These are phyloP conservation scores for Brettanomyces anomalus DNA, from an alignment of 805 yeast species.

Conservation along the genomic window DNA sequence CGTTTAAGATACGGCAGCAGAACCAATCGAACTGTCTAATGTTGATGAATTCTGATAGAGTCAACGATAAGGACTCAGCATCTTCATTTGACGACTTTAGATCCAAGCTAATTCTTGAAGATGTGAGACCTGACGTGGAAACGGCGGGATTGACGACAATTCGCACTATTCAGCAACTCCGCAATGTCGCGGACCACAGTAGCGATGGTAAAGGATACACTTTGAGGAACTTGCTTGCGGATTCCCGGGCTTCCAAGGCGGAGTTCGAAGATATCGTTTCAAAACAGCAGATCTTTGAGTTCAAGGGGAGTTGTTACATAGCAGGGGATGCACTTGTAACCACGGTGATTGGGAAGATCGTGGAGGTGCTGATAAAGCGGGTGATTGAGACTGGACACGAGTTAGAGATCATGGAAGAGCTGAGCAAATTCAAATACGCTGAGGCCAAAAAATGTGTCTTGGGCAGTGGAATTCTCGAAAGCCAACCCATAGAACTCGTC, in stretches of 20 bases:
- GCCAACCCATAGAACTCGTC: background rate
- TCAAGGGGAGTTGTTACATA: conserved; percentile 1
- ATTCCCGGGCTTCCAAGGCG: conserved; percentile 1
- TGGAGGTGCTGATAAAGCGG: conserved; percentile 1
- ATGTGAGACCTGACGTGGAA: background rate
- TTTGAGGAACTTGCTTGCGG: conserved; percentile 8
- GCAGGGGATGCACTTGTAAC: conserved; percentile 2
- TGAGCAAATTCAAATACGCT: background rate
- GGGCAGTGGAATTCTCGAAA: background rate
- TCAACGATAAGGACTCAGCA: conserved; percentile 4
- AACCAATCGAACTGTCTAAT: conserved; percentile 85
- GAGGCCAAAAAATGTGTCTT: background rate
- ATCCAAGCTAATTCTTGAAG: conserved; percentile 5
- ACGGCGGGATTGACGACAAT: background rate
- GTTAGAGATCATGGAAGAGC: conserved; percentile 5
- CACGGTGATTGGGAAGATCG: conserved; percentile 1
- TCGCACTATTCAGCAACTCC: background rate
- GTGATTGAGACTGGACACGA: conserved; percentile 1
- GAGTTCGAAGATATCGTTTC: conserved; percentile 3
- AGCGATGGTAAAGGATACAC: background rate
- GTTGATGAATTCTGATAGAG: conserved; percentile 25
- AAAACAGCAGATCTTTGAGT: background rate
- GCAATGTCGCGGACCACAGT: background rate
- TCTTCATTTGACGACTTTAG: conserved; percentile 5
- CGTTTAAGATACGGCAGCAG: conserved; percentile 65